Evolutionary conservation across 2,329 filamentous ascomycete genomes (phyloP).

Genomic region (Endothia cerciana): DNA sequence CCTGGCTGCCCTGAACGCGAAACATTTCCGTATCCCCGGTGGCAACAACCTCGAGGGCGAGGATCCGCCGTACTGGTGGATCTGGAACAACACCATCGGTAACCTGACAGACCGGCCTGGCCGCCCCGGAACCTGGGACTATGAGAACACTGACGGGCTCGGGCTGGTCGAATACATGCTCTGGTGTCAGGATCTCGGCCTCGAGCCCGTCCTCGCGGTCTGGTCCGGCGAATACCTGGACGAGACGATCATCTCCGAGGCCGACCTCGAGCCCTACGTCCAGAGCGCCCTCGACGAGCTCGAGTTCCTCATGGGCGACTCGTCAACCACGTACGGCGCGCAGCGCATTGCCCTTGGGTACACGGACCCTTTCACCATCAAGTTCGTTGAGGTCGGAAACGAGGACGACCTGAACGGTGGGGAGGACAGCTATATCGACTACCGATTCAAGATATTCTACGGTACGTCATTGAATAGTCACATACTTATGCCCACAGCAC

Average conservation of each 20-base stretch:
- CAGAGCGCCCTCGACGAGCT: constrained; percentile 54
- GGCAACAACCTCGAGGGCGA: constrained; percentile 28
- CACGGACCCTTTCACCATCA: constrained; percentile 52
- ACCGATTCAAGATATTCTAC: constrained; percentile 52
- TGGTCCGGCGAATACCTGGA: constrained; percentile 51
- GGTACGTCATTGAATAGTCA: constrained; percentile 41
- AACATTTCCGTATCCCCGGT: constrained; percentile 29
- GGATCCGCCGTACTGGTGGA: constrained; percentile 20
- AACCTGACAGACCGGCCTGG: constrained; percentile 40
- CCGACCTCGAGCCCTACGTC: constrained; percentile 49
- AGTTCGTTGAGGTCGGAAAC: constrained; percentile 58
- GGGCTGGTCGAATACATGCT: constrained; percentile 55
- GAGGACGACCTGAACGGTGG: constrained; percentile 54
- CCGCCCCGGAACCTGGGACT: constrained; percentile 47
- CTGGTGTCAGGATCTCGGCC: constrained; percentile 24
- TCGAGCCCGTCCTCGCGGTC: constrained; percentile 44
- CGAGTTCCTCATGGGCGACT: constrained; percentile 53
- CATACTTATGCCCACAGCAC: constrained; percentile 38
- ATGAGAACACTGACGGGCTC: constrained; percentile 50
- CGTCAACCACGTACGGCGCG: constrained; percentile 49
- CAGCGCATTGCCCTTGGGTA: constrained; percentile 54
- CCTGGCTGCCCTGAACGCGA: constrained; percentile 24
- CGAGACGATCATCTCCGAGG: constrained; percentile 44
- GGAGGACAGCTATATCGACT: constrained; percentile 39
- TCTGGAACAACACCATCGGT: constrained; percentile 46